These are phyloP conservation scores for Termitomyces sp. DNA, from an alignment of 768 basidiomycete species.

Conservation along the genomic window DNA sequence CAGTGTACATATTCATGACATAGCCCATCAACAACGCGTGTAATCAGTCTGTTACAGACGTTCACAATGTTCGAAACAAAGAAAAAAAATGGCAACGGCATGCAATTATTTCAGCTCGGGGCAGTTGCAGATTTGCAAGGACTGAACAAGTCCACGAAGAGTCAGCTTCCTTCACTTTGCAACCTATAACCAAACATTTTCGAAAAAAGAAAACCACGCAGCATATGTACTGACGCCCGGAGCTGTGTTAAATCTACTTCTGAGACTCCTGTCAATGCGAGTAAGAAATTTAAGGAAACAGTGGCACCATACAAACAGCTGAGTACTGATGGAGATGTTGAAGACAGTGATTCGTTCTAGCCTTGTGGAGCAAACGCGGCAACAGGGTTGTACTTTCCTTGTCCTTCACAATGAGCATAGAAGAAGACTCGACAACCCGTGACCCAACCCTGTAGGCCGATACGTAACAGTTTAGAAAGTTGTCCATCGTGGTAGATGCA, in stretches of 20 bases:
- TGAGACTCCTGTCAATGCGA: not conserved
- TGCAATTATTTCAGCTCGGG: not conserved
- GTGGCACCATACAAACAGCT: not conserved
- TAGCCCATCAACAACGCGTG: not conserved
- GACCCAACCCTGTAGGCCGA: not conserved
- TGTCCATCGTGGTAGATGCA: not conserved
- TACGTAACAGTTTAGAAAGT: slow-evolving; percentile 1
- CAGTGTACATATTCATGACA: not conserved
- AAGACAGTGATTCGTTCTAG: not conserved
- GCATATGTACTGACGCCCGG: not conserved
- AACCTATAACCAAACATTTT: too few species aligned
- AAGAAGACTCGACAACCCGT: not conserved
- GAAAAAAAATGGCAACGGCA: not conserved
- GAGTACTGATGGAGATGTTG: not conserved
- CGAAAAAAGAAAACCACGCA: not conserved
- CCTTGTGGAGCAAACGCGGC: not conserved
- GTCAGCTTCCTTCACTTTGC: not conserved
- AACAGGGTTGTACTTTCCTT: not conserved
- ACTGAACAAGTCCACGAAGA: not conserved
- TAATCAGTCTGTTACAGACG: not conserved
- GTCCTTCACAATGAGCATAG: not conserved
- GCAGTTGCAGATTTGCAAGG: not conserved
- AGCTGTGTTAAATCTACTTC: not conserved
- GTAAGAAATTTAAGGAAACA: not conserved
- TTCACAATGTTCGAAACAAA: too few species aligned